Evolutionary conservation across 1,284 basidiomycete genomes (phyloP).

Genomic region (Irpex lacteus): DNA sequence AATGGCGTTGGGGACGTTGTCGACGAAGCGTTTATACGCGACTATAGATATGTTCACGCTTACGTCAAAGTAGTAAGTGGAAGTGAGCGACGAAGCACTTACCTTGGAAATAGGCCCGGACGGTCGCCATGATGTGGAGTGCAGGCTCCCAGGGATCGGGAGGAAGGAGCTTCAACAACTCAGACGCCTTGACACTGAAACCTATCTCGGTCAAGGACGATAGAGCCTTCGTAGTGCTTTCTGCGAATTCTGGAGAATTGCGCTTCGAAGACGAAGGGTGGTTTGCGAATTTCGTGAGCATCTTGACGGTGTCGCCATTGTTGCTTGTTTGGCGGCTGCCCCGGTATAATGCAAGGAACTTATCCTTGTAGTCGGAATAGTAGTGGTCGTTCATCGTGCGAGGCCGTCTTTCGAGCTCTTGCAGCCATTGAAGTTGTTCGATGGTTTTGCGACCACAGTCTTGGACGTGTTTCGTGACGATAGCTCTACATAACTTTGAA

Average conservation of each 20-base stretch:
- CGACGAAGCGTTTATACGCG: slow-evolving; percentile 64
- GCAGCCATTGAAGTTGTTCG: slow-evolving; percentile 39
- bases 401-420: slow-evolving; percentile 49
- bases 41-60: slow-evolving; percentile 42
- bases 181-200: slow-evolving; percentile 37
- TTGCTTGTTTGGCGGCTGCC: slow-evolving; percentile 34
- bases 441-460: slow-evolving; percentile 12
- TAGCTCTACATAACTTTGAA: slow-evolving; percentile 31
- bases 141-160: slow-evolving; percentile 54
- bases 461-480: slow-evolving; percentile 33
- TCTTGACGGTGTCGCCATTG: slow-evolving; percentile 27
- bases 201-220: slow-evolving; percentile 43
- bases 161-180: slow-evolving; percentile 52
- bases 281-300: slow-evolving; percentile 10
- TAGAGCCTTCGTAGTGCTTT: slow-evolving; percentile 36
- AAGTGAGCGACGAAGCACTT: neutral
- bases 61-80: no score
- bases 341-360: slow-evolving; percentile 52
- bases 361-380: slow-evolving; percentile 51
- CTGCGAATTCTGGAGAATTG: slow-evolving; percentile 1
- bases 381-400: slow-evolving; percentile 63
- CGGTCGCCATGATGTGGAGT: slow-evolving; percentile 64
- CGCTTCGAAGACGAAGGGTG: neutral
- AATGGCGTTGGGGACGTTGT: slow-evolving; percentile 60
- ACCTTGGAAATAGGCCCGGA: slow-evolving; percentile 74